Percentiles rank a stretch among this genome's conserved stretches.
Conservation (phyloP, 768 basidiomycete species). For the Cubamyces sp. region DNA sequence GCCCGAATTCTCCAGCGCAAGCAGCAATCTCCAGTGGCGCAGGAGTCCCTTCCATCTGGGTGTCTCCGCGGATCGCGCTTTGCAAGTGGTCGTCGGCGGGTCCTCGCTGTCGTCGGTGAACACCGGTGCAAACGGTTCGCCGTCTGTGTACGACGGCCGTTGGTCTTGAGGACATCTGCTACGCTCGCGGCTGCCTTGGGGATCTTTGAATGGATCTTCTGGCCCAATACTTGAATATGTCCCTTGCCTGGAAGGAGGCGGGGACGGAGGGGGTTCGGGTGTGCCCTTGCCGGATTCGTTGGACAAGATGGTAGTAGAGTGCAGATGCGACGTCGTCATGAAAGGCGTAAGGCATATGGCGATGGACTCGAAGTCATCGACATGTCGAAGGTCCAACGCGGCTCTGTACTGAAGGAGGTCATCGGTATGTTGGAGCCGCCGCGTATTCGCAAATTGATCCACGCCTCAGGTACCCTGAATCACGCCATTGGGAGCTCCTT, state of each 20-base stretch:
- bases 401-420: background rate
- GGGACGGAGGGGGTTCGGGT: slow-evolving; percentile 8
- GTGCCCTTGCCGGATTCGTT: slow-evolving; percentile 1
- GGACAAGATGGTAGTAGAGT: slow-evolving; percentile 4
- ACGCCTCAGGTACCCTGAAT: slow-evolving; percentile 8
- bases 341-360: background rate
- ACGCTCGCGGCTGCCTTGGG: background rate
- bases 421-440: slow-evolving; percentile 7
- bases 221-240: background rate
- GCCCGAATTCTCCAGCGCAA: slow-evolving; percentile 49
- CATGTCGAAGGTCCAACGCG: background rate
- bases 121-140: background rate
- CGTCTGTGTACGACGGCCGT: background rate
- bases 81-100: background rate
- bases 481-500: slow-evolving; percentile 12
- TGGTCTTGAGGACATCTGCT: background rate
- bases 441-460: slow-evolving; percentile 19
- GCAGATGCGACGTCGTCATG: background rate
- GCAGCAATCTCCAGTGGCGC: slow-evolving; percentile 26
- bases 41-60: background rate
- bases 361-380: no score
- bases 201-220: background rate
- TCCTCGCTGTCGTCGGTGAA: slow-evolving; percentile 3
- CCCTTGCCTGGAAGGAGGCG: slow-evolving; percentile 5
- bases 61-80: background rate